Base-by-base conservation (phyloP, 345 rosid genomes). In the Eucalyptus curtisii region DNA sequence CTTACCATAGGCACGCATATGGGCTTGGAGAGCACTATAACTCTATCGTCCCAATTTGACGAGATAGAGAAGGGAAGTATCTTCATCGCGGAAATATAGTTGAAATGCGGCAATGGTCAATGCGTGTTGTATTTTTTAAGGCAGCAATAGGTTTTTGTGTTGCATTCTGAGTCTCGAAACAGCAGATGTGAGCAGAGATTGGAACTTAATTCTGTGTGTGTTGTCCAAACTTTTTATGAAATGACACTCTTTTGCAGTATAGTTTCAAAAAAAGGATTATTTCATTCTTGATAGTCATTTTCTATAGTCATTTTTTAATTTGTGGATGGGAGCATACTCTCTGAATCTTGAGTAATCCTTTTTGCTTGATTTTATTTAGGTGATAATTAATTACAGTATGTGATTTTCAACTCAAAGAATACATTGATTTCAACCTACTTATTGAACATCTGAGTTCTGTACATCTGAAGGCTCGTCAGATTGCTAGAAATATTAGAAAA, bases 21-120 rank as follows among this genome's bases (percentile, higher is more conserved):
- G 96, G 95, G 45, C 96, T 93, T 14, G 96, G 96, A 17, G 96
- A 94, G 92, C 97, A 95, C 87, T 95, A 95, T 64, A 94, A 95
- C 88, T 95, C 97, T 2, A 89, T 95, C 7, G 86, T 93, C 86
- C 94, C 94, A 24, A 19, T 48, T 20, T 86, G 59, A 86, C 37
- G 88, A 49, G 87, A 59, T 86, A 31, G 49, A 13, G 40, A 49
- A 17, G 85, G 30, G 61, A 86, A 49, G 45, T 52, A 86, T 25
- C 45, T 86, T 33, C 64, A 7, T 52, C 37, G 61, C 8, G 8
- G 84, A 52, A 52, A 52, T 17, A 52, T 86, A 19, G 87, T 86
- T 33, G 55, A 55, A 52, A 86, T 55, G 61, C 22, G 66, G 37
- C 47, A 24, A 86, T 86, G 45, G 55, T 33, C 44, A 40, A 86